Conservation (phyloP, 2,329 filamentous ascomycete genomes). For the Chrysoporthe cubensis region DNA sequence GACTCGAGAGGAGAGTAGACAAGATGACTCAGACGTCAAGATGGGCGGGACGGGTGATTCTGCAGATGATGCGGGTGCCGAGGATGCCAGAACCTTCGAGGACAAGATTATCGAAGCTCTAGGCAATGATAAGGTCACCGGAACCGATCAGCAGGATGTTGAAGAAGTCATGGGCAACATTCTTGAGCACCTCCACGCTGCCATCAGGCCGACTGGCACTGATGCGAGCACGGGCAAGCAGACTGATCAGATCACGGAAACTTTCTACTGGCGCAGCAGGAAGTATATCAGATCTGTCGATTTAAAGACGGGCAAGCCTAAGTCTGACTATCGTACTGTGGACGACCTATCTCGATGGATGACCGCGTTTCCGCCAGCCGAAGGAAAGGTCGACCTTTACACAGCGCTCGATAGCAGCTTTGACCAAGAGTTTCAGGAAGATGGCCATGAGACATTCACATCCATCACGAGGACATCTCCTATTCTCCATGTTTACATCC, state of each 20-base stretch:
- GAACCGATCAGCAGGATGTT: constrained; percentile 85
- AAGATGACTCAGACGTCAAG: constrained; percentile 21
- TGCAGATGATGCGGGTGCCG: constrained; percentile 32
- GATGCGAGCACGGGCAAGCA: constrained; percentile 72
- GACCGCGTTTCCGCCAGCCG: constrained; percentile 60
- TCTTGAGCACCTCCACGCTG: constrained; percentile 86
- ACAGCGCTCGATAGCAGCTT: constrained; percentile 85
- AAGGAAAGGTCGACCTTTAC: constrained; percentile 68
- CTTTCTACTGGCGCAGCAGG: constrained; percentile 65
- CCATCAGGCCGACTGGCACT: constrained; percentile 72
- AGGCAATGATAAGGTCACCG: constrained; percentile 51
- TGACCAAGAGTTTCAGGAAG: constrained; percentile 74
- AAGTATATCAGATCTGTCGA: constrained; percentile 51
- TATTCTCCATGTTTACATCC: constrained; percentile 86
- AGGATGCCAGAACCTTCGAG: constrained; percentile 43
- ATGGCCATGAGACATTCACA: constrained; percentile 67
- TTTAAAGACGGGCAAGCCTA: constrained; percentile 52
- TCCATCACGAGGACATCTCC: constrained; percentile 79
- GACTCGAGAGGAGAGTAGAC: constrained; percentile 22
- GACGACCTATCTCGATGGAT: constrained; percentile 60
- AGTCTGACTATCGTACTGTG: constrained; percentile 54
- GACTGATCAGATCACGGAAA: constrained; percentile 76
- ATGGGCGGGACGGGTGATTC: constrained; percentile 31
- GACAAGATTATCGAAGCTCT: constrained; percentile 50
- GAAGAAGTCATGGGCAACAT: constrained; percentile 95